Conservation (phyloP, 495 filamentous ascomycete genomes). For the Xylaria longipes region DNA sequence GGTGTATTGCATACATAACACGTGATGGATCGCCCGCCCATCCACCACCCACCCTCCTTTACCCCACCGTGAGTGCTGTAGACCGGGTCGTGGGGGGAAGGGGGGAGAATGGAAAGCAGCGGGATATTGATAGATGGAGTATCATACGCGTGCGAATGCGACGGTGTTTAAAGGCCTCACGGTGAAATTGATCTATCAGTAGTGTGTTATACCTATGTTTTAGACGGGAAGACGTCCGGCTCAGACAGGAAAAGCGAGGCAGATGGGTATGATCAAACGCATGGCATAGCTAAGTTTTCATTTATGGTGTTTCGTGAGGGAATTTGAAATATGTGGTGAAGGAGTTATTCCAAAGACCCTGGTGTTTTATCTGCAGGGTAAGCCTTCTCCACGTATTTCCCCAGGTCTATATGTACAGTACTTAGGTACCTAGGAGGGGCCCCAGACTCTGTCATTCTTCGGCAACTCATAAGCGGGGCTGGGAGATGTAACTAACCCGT, state of each 20-base stretch:
- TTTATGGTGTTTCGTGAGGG: not conserved
- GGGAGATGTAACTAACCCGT: not conserved
- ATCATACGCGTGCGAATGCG: not conserved
- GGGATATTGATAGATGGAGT: not conserved
- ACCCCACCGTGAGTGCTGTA: not conserved
- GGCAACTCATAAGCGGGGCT: conserved; percentile 2
- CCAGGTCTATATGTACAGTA: not conserved
- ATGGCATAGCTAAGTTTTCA: no score
- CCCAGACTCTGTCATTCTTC: not conserved
- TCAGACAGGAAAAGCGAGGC: not conserved
- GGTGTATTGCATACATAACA: conserved; percentile 23
- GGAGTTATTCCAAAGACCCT: not conserved
- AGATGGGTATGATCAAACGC: not conserved
- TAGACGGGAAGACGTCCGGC: not conserved
- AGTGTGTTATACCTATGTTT: not conserved
- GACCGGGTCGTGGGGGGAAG: not conserved
- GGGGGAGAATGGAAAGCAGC: not conserved
- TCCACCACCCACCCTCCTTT: not conserved
- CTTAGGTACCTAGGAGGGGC: not conserved
- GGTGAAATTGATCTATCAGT: not conserved
- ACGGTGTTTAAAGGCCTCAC: not conserved
- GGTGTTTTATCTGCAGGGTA: not conserved
- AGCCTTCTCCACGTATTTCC: not conserved
- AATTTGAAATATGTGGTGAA: not conserved
- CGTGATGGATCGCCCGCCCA: conserved; percentile 16